Evolutionary conservation across 805 yeast genomes (phyloP), one percentile per base, ranked within the genome.

Genomic region (Kurtzmaniella cleridarum): DNA sequence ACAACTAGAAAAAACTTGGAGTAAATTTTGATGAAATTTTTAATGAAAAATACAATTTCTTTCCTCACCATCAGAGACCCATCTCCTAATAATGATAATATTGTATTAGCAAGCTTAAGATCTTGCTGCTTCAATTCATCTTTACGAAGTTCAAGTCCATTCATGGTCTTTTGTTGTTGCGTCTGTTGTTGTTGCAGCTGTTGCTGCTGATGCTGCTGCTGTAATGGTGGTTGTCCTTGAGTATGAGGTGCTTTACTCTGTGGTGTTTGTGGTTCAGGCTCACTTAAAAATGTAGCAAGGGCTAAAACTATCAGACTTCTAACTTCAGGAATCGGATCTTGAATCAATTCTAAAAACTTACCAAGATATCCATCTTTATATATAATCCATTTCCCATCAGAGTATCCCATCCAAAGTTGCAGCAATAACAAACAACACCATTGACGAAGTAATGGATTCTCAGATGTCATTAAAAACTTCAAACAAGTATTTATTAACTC

Each of bases 281-380:
- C 78, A 3, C 81, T 77, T 27, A 84, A 59, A 52, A 81, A 87
- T 29, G 80, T 76, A 3, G 88, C 77, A 35, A 91, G 64, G 0
- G 95, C 84, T 27, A 79, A 65, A 10, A 93, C 64, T 3, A 87
- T 77, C 0, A 97, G 86, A 0, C 96, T 84, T 40, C 98, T 70
- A 1, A 93, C 95, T 58, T 93, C 98, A 0, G 98, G 96, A 34
- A 91, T 88, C 0, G 97, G 96, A 55, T 93, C 98, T 45, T 75
- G 76, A 13, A 89, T 69, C 30, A 85, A 62, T 17, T 66, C 65
- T 26, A 79, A 56, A 23, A 91, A 51, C 46, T 73, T 73, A 16
- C 71, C 76, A 12, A 83, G 60, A 17, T 78, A 73, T 0, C 84
- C 84, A 40, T 79, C 82, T 46, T 81, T 77, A 47, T 78, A 72